phyloP scores from a whole-genome alignment of 345 rosid genomes.

The Tarenaya hassleriana region DNA sequence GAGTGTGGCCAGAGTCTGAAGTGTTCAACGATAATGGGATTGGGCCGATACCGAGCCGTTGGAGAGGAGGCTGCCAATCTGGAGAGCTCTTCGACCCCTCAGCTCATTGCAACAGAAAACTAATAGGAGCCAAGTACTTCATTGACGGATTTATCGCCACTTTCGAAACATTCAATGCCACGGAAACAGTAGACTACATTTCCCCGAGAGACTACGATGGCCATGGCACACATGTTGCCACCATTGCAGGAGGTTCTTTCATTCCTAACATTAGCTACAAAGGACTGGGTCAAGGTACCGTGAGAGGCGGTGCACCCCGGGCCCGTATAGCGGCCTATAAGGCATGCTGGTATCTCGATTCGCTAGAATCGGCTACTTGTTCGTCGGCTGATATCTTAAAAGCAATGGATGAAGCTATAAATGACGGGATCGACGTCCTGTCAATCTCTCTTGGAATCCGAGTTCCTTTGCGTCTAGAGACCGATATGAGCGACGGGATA shows the following conservation, averaged over 20 bases:
- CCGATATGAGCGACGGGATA: slow-evolving; percentile 30
- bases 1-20: slow-evolving; percentile 27
- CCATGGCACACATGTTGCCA: slow-evolving; percentile 45
- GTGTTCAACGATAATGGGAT: slow-evolving; percentile 19
- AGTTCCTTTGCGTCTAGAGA: slow-evolving; percentile 33
- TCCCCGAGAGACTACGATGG: slow-evolving; percentile 46
- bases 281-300: slow-evolving; percentile 39
- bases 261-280: slow-evolving; percentile 37
- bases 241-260: slow-evolving; percentile 43
- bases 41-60: slow-evolving; percentile 18
- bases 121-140: slow-evolving; percentile 49
- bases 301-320: slow-evolving; percentile 39
- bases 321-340: slow-evolving; percentile 47
- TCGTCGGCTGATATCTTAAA: slow-evolving; percentile 39
- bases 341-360: slow-evolving; percentile 41
- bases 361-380: neutral
- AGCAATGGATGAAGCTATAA: slow-evolving; percentile 48
- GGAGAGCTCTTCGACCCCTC: slow-evolving; percentile 19
- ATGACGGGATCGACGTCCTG: slow-evolving; percentile 45
- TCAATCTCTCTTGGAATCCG: slow-evolving; percentile 37
- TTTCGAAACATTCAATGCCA: slow-evolving; percentile 33
- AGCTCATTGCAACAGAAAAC: slow-evolving; percentile 37
- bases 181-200: slow-evolving; percentile 25
- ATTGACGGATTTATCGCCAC: slow-evolving; percentile 39
- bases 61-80: slow-evolving; percentile 28